Evolutionary conservation across 192 early-diverging fungal species (phyloP), one percentile per base, ranked within the genome.

Genomic region (Bifiguratus adelaidae): DNA sequence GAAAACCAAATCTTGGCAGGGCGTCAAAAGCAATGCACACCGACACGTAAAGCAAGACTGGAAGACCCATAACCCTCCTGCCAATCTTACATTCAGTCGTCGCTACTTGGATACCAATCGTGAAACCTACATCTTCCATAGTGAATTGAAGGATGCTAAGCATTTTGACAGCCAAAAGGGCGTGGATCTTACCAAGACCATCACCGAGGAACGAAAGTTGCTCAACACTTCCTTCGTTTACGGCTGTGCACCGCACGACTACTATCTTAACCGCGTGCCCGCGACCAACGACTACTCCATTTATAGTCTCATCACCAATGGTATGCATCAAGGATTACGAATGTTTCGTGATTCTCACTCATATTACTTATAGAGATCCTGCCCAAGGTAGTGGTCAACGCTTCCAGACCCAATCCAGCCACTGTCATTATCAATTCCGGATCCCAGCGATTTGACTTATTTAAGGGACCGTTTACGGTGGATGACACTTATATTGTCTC

Each of bases 41-140:
- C 42, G 30, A 12, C 41, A 50, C 35, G 62, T 69, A 44, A 54
- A 45, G 41, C 32, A 50, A 20, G 56, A 50, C 26, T 27, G 15
- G 16, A 48, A 44, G 30, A 7, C 49, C 41, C 42, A 45, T 28
- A 55, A 52, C 28, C 16, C 56, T 26, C 53, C 53, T 46, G 52
- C 56, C 52, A 62, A 67, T 34, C 33, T 70, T 48, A 60, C 56
- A 9, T 63, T 73, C 35, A 40, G 50, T 26, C 65, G 71, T 19
- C 67, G 71, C 9, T 77, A 77, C 60, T 50, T 77, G 11, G 68
- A 77, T 41, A 58, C 57, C 41, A 77, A 77, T 42, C 50, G 69
- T 11, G 44, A 53, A n/a, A 74, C 71, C 26, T 71, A 65, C 58
- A 71, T 68, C 56, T 68, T 54, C 32, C 74, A 74, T 50, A 44